Evolutionary conservation across 2,329 filamentous ascomycete genomes (phyloP).

Genomic region (Furcasterigmium furcatum): DNA sequence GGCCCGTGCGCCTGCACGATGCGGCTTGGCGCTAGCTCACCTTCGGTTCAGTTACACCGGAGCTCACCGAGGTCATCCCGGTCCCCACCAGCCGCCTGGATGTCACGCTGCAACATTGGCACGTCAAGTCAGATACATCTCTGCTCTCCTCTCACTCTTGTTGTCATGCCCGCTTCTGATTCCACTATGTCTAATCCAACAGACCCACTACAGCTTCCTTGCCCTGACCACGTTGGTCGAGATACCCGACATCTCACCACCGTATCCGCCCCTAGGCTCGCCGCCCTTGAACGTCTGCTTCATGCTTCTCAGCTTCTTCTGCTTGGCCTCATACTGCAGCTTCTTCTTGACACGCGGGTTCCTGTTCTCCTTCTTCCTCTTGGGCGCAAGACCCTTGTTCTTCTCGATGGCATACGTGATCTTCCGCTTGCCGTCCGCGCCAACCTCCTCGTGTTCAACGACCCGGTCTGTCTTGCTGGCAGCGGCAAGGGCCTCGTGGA

Average conservation of each 20-base stretch:
- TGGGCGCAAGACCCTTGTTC: conserved; percentile 91
- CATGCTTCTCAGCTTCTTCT: conserved; percentile 92
- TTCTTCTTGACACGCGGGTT: conserved; percentile 98
- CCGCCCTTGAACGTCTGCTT: conserved; percentile 83
- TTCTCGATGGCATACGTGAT: conserved; percentile 94
- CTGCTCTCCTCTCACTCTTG: no score
- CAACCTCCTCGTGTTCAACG: conserved; percentile 65
- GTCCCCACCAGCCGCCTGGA: no score
- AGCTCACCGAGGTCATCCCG: no score
- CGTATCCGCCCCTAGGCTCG: conserved; percentile 80
- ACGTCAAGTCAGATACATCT: no score
- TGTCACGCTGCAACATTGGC: no score
- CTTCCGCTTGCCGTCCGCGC: conserved; percentile 82
- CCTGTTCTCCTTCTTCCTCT: conserved; percentile 87
- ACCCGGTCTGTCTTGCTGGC: conserved; percentile 63
- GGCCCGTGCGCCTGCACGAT: no score
- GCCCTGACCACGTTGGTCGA: conserved; percentile 92
- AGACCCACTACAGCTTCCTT: conserved; percentile 84
- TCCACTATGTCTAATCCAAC: no score
- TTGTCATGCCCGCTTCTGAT: no score
- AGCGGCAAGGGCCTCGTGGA: conserved; percentile 50
- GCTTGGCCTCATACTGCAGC: conserved; percentile 92
- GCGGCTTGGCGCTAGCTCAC: no score
- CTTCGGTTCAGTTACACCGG: no score
- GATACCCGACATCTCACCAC: conserved; percentile 91